These are phyloP conservation scores for Aspergillus taichungensis DNA, from an alignment of 495 filamentous ascomycete genomes.

Conservation along the genomic window DNA sequence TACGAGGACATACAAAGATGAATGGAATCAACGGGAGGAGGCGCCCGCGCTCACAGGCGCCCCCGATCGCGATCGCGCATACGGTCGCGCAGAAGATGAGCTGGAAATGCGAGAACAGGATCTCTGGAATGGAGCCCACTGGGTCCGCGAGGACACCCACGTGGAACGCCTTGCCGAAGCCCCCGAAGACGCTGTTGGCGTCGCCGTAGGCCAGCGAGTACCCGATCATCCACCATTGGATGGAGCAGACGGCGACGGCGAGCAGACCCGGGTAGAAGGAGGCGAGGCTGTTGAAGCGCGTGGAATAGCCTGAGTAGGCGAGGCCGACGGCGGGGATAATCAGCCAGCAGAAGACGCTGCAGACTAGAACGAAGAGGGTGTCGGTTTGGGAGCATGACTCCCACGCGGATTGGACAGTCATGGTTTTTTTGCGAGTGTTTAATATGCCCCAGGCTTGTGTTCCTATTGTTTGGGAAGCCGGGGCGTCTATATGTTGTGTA, in stretches of 20 bases:
- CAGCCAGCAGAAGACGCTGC: constrained; percentile 34
- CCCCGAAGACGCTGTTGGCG: constrained; percentile 29
- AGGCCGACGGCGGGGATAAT: constrained; percentile 38
- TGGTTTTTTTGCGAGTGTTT: not conserved
- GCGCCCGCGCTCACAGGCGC: constrained; percentile 40
- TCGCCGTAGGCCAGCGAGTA: constrained; percentile 36
- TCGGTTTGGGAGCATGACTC: constrained; percentile 25
- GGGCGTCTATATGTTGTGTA: too few relatives aligned
- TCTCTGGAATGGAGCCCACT: constrained; percentile 38
- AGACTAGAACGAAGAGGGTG: constrained; percentile 37
- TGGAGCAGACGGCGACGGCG: constrained; percentile 31
- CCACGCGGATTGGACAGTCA: constrained; percentile 19
- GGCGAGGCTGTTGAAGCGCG: constrained; percentile 35
- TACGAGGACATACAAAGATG: constrained; percentile 29
- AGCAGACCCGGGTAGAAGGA: constrained; percentile 39
- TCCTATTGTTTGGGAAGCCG: too few relatives aligned
- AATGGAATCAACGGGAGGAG: constrained; percentile 43
- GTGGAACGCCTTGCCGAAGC: constrained; percentile 30
- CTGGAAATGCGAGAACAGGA: constrained; percentile 45
- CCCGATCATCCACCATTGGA: constrained; percentile 39
- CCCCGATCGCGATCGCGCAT: constrained; percentile 35
- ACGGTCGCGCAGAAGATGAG: constrained; percentile 44
- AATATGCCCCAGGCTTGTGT: too few relatives aligned
- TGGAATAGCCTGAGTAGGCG: constrained; percentile 40
- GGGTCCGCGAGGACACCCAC: constrained; percentile 29